Evolutionary conservation across 345 rosid species (phyloP).

Genomic region (Geranium rotundifolium): DNA sequence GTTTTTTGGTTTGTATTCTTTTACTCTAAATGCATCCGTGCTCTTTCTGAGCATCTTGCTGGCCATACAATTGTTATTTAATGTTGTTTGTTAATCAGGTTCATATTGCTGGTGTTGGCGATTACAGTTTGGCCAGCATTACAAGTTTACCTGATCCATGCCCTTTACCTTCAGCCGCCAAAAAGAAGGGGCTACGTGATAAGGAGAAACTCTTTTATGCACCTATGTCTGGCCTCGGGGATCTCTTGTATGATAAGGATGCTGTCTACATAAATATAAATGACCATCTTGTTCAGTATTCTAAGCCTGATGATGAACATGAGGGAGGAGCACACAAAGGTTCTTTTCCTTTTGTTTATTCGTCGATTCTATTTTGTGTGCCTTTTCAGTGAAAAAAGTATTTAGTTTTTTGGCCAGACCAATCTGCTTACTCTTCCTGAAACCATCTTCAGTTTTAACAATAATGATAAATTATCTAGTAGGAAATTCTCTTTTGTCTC

Average conservation of each 20-base stretch:
- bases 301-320: conserved; percentile 53
- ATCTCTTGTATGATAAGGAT: conserved; percentile 88
- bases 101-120: conserved; percentile 99
- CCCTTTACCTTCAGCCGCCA: conserved; percentile 85
- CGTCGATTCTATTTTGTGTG: neutral
- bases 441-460: neutral
- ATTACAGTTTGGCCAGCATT: conserved; percentile 66
- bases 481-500: neutral
- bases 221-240: conserved; percentile 97
- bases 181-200: conserved; percentile 80
- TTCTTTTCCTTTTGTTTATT: conserved; percentile 11
- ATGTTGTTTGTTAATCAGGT: conserved; percentile 35
- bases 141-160: conserved; percentile 84
- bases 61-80: conserved; percentile 2
- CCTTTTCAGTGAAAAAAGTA: neutral
- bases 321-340: conserved; percentile 52
- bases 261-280: conserved; percentile 92
- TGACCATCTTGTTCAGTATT: conserved; percentile 80
- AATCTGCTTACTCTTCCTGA: neutral
- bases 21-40: neutral
- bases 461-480: neutral
- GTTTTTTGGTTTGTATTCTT: neutral
- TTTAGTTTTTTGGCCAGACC: neutral
- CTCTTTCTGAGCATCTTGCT: neutral
- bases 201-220: conserved; percentile 89